phyloP scores from a whole-genome alignment of 352 stramenopile genomes.

The Phytophthora pluvialis region DNA sequence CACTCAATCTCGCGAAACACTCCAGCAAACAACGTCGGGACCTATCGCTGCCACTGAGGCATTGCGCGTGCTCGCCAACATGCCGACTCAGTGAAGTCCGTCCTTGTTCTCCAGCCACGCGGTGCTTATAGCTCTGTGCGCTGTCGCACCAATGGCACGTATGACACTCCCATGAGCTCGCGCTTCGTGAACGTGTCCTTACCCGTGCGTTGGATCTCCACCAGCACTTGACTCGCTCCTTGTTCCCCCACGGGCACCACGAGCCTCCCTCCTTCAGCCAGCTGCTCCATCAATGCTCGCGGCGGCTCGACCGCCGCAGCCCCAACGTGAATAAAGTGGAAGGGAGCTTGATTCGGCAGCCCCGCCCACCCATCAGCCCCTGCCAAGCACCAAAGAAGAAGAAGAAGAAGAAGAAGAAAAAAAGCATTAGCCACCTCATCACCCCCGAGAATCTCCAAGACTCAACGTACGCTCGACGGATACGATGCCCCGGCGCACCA shows the following conservation, averaged over 20 bases:
- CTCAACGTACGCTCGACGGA: conserved; percentile 49
- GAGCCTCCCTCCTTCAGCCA: conserved; percentile 87
- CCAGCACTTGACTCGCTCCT: conserved; percentile 66
- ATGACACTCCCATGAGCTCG: conserved; percentile 76
- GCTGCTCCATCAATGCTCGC: conserved; percentile 87
- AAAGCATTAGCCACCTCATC: background rate
- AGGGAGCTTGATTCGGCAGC: conserved; percentile 88
- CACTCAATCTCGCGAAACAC: too few species aligned
- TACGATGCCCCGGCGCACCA: conserved; percentile 70
- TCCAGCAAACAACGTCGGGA: too few species aligned
- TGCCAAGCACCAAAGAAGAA: conserved; percentile 12
- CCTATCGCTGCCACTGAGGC: too few species aligned
- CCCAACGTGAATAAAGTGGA: conserved; percentile 97
- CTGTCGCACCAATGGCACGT: conserved; percentile 77
- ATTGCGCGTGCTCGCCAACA: too few species aligned
- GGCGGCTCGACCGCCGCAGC: conserved; percentile 92
- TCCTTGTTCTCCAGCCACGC: too few species aligned
- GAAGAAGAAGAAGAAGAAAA: too few species aligned
- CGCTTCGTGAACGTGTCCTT: conserved; percentile 50
- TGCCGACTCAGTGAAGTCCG: too few species aligned
- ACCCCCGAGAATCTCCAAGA: background rate
- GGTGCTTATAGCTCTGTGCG: conserved; percentile 42
- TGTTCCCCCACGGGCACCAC: conserved; percentile 92
- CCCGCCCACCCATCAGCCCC: conserved; percentile 94
- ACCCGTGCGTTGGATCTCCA: conserved; percentile 71